Base-by-base conservation (phyloP, 164 flowering plant species). In the Magnolia sinica region DNA sequence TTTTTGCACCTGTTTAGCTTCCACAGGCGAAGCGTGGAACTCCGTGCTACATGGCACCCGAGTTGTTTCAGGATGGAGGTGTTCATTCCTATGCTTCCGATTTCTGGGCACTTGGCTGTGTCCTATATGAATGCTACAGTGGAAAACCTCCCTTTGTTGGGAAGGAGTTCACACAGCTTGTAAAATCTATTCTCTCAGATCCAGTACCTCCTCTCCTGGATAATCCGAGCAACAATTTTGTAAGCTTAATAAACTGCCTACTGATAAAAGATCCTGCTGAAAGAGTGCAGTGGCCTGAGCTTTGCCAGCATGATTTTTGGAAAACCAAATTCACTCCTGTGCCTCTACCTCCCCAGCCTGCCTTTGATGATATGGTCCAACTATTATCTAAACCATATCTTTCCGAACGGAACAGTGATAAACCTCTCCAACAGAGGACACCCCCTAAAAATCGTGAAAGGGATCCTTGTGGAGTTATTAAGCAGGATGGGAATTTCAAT, bases 21-120 rank as follows among this genome's bases (percentile, higher is more conserved):
- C 98, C 96, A 64, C 99, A 88, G 81, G 92, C 97, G 80, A 96
- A 94, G 80, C 95, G 98, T 77, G 99, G 98, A 81, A 91, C 99
- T 23, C 99, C 99, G 1, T 90, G 86, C 81, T 96, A 96, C 77
- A 94, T 96, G 99, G 98, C 99, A 78, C 98, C 99, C 63, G 99
- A 94, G 86, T 85, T 96, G 68, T 96, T 94, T 79, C 94, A 91
- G 76, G 98, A 96, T 70, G 98, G 91, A 79, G 98, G 98, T 19
- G 94, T 96, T 58, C 99, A 96, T 86, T 96, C 99, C 55, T 94
- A 84, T 88, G 98, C 98, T 73, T 96, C 99, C 73, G 99, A 96
- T 86, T 83, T 94, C 45, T 96, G 98, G 98, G 98, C 98, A 52
- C 93, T 96, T 81, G 98, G 99, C 77, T 96, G 99, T 84, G 99